Conservation (phyloP, 192 early-diverging fungal genomes). For the Bifiguratus adelaidae region DNA sequence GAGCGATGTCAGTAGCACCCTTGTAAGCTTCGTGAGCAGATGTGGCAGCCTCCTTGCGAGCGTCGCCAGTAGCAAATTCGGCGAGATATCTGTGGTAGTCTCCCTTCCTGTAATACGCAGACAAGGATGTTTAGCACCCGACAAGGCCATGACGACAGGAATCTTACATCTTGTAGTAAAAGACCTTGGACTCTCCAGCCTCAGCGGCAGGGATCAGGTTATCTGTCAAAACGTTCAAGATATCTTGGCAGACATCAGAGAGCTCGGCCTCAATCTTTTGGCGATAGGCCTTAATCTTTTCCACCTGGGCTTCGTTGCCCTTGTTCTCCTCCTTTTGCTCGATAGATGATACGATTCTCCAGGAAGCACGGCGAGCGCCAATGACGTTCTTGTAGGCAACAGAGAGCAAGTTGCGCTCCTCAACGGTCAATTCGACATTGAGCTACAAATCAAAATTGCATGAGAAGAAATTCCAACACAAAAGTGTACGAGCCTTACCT, state of each 20-base stretch:
- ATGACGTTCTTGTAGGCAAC: slow-evolving; percentile 99
- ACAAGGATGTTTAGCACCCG: background rate
- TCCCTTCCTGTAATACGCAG: slow-evolving; percentile 67
- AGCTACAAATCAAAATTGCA: slow-evolving; percentile 35
- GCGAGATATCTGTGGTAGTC: slow-evolving; percentile 99
- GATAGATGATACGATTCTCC: slow-evolving; percentile 98
- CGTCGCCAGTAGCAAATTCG: slow-evolving; percentile 87
- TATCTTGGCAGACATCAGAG: slow-evolving; percentile 90
- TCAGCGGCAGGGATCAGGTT: slow-evolving; percentile 86
- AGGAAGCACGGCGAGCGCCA: slow-evolving; percentile 96
- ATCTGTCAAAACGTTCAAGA: slow-evolving; percentile 81
- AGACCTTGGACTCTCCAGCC: slow-evolving; percentile 97
- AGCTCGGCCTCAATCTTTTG: slow-evolving; percentile 93
- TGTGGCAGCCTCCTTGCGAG: slow-evolving; percentile 72
- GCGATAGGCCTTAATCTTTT: slow-evolving; percentile 92
- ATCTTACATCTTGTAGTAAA: slow-evolving; percentile 98
- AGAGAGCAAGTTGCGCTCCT: slow-evolving; percentile 97
- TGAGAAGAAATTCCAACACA: background rate
- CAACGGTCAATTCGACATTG: slow-evolving; percentile 87
- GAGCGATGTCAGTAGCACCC: slow-evolving; percentile 89
- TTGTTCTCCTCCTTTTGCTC: slow-evolving; percentile 98
- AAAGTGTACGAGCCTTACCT: background rate
- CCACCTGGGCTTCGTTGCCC: slow-evolving; percentile 84
- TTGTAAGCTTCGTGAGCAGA: slow-evolving; percentile 91
- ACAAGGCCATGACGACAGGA: slow-evolving; percentile 1